Conservation (phyloP, 208 protist species). For the Acanthamoeba sp. region DNA sequence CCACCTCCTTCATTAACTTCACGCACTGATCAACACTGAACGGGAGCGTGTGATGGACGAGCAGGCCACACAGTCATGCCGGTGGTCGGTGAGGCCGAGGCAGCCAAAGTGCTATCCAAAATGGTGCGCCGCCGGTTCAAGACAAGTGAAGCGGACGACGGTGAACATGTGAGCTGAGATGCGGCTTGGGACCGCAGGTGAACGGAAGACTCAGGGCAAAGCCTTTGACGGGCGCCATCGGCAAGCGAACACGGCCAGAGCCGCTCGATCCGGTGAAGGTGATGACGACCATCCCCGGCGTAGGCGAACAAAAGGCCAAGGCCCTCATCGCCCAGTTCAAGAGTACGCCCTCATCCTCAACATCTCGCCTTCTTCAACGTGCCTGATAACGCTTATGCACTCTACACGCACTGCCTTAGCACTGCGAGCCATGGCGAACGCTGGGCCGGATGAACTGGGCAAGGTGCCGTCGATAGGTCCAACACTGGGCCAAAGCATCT, state of each 20-base stretch:
- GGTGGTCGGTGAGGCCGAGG: not conserved
- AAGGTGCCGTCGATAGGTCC: not conserved
- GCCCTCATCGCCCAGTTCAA: not conserved
- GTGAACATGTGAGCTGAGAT: no score
- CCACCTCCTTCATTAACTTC: not conserved
- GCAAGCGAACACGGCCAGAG: not conserved
- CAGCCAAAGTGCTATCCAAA: not conserved
- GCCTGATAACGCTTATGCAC: not conserved
- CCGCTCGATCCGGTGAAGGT: not conserved
- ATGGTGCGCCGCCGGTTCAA: not conserved
- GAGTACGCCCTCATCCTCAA: not conserved
- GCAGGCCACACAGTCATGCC: not conserved
- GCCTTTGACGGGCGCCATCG: not conserved
- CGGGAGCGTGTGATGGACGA: not conserved
- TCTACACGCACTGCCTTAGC: not conserved
- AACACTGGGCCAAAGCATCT: not conserved
- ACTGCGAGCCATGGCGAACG: not conserved
- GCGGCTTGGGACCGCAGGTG: not conserved
- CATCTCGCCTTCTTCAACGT: not conserved
- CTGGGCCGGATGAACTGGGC: not conserved
- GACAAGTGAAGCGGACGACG: no score
- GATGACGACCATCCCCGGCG: not conserved
- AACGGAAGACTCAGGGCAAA: not conserved
- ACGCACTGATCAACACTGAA: not conserved
- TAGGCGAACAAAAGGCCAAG: conserved; percentile 16